Evolutionary conservation across 768 basidiomycete genomes (phyloP).

Genomic region (Lactarius indigo): DNA sequence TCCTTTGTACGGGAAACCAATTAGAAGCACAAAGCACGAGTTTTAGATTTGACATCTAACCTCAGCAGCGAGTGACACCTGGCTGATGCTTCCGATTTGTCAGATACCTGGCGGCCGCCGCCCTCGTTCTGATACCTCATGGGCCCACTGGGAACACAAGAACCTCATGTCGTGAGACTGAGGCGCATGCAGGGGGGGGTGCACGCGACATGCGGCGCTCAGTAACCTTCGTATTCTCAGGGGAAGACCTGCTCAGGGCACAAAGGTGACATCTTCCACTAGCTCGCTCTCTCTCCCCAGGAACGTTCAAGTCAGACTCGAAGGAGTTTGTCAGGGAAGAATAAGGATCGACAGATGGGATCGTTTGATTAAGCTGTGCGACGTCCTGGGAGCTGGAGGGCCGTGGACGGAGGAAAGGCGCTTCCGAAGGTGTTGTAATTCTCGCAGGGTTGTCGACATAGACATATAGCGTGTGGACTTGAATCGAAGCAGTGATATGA

Average conservation of each 20-base stretch:
- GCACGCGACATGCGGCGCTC: not conserved
- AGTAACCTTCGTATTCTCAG: not conserved
- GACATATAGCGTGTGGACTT: not conserved
- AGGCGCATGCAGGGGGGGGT: not conserved
- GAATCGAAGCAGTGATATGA: not conserved
- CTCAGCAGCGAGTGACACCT: no score
- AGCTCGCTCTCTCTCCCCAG: not conserved
- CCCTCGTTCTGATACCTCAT: not conserved
- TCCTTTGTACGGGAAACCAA: not conserved
- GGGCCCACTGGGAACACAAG: not conserved
- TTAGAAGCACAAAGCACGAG: not conserved
- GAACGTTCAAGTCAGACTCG: not conserved
- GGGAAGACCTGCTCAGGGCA: not conserved
- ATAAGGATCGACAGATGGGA: not conserved
- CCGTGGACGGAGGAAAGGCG: slow-evolving; percentile 7
- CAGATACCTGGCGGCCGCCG: not conserved
- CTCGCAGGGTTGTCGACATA: slow-evolving; percentile 1
- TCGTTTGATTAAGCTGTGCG: not conserved
- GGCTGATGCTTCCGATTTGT: not conserved
- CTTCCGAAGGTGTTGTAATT: not conserved
- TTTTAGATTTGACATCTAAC: not conserved
- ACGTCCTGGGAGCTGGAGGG: not conserved
- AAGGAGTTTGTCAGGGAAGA: not conserved
- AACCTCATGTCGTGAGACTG: not conserved
- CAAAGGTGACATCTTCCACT: not conserved